Evolutionary conservation across 345 rosid species (phyloP).

Genomic region (Xanthoceras sorbifolium): DNA sequence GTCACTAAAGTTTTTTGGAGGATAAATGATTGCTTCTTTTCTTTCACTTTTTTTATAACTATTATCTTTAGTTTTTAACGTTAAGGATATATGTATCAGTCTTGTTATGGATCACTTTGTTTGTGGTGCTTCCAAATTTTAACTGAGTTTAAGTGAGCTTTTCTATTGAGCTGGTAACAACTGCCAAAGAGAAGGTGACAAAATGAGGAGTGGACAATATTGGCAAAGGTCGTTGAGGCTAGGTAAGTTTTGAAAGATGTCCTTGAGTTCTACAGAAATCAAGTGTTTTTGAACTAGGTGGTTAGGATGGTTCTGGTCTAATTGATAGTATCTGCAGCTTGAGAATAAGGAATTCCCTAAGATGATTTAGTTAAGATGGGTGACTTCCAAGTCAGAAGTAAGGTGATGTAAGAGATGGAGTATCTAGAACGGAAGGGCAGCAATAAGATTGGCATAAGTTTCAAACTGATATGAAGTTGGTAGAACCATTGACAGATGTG

Average conservation of each 20-base stretch:
- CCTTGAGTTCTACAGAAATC: background rate
- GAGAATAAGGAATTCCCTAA: background rate
- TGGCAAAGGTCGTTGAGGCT: background rate
- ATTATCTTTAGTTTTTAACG: background rate
- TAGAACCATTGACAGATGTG: background rate
- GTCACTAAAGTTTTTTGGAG: background rate
- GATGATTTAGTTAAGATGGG: constrained; percentile 11
- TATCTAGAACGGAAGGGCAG: background rate
- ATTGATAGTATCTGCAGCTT: background rate
- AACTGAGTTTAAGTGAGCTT: background rate
- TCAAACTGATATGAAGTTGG: background rate
- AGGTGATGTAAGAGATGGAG: background rate
- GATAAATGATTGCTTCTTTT: background rate
- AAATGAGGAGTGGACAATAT: background rate
- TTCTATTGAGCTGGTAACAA: background rate
- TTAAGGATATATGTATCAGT: background rate
- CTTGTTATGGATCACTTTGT: background rate
- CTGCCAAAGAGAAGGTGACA: constrained; percentile 1
- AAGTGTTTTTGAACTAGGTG: background rate
- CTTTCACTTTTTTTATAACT: background rate
- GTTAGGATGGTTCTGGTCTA: background rate
- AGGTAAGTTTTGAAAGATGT: background rate
- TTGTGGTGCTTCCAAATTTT: background rate
- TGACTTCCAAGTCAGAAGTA: too few relatives aligned
- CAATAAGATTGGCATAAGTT: background rate